Conservation (phyloP, 495 filamentous ascomycete genomes). For the Pyrenula aspistea region DNA sequence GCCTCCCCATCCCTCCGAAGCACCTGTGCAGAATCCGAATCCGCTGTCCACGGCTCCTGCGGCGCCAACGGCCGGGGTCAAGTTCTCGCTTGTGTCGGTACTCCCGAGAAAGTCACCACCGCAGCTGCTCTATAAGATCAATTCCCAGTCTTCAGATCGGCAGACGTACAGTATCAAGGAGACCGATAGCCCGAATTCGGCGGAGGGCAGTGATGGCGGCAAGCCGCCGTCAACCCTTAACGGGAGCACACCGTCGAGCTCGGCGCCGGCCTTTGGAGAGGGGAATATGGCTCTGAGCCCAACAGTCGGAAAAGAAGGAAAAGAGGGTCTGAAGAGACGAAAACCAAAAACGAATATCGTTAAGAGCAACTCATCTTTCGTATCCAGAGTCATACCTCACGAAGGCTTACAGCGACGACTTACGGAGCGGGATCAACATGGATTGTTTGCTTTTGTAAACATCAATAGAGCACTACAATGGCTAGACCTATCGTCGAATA, state of each 20-base stretch:
- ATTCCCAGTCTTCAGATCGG: conserved; percentile 27
- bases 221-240: conserved; percentile 10
- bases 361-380: conserved; percentile 96
- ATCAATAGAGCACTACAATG: conserved; percentile 88
- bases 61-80: conserved; percentile 77
- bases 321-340: conserved; percentile 63
- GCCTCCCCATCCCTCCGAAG: conserved; percentile 88
- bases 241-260: conserved; percentile 10
- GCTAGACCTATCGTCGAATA: conserved; percentile 50
- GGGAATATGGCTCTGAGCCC: conserved; percentile 59
- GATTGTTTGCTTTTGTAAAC: conserved; percentile 84
- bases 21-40: conserved; percentile 72
- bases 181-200: conserved; percentile 47
- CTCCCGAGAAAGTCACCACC: conserved; percentile 47
- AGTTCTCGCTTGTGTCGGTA: conserved; percentile 62
- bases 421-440: conserved; percentile 63
- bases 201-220: conserved; percentile 33
- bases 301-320: conserved; percentile 39
- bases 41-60: conserved; percentile 73
- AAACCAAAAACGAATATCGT: conserved; percentile 97
- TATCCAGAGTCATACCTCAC: conserved; percentile 87
- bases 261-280: conserved; percentile 71
- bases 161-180: conserved; percentile 27
- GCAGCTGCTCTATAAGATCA: conserved; percentile 36
- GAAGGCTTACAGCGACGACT: conserved; percentile 68